A percentile compares a stretch with the other conserved stretches of the same genome.
These are phyloP conservation scores for Lobulomyces angularis DNA, from an alignment of 192 early-diverging fungal species.

Conservation along the genomic window DNA sequence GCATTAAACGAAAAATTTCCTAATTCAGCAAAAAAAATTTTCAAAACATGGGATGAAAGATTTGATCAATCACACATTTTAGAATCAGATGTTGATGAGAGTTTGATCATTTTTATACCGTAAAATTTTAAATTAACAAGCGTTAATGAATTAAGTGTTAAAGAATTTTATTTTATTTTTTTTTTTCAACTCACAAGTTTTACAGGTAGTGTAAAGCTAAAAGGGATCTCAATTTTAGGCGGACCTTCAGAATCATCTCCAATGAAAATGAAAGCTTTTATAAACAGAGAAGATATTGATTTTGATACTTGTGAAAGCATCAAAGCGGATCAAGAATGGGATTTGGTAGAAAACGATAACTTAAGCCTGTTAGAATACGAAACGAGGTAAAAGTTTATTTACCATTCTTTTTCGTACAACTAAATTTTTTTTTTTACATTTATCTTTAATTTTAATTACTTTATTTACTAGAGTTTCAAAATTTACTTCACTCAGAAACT, in stretches of 20 bases:
- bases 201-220: constrained; percentile 79
- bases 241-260: constrained; percentile 49
- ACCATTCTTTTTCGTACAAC: too few relatives aligned
- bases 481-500: constrained; percentile 61
- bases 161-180: background rate
- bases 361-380: constrained; percentile 47
- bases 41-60: constrained; percentile 78
- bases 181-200: constrained; percentile 38
- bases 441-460: background rate
- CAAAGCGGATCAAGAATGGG: constrained; percentile 68
- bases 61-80: constrained; percentile 49
- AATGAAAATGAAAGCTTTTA: constrained; percentile 64
- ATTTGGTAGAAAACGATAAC: constrained; percentile 43
- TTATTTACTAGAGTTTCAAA: constrained; percentile 40
- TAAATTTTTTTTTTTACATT: background rate
- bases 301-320: constrained; percentile 68
- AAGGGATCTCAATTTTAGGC: constrained; percentile 70
- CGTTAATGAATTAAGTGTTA: background rate
- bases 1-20: constrained; percentile 68
- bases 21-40: constrained; percentile 53
- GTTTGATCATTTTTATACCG: constrained; percentile 81
- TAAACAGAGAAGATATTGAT: constrained; percentile 83
- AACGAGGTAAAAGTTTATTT: constrained; percentile 22
- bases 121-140: constrained; percentile 23
- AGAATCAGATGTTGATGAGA: constrained; percentile 78